A percentile compares a stretch with the other conserved stretches of the same genome.
phyloP scores from a whole-genome alignment of 225 moss, liverwort and hornwort species.

The Rhytidiadelphus loreus region DNA sequence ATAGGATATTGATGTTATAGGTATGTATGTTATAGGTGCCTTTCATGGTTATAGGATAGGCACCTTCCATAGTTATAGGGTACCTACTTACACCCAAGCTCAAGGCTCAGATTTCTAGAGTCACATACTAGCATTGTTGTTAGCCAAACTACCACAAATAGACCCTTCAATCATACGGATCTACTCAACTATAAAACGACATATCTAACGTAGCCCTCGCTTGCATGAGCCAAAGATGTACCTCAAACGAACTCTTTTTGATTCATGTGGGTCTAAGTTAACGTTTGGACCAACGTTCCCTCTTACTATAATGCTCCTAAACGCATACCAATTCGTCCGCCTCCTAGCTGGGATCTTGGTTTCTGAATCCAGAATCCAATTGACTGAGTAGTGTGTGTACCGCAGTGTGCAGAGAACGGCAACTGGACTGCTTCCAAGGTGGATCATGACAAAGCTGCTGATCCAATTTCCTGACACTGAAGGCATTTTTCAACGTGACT shows the following conservation, averaged over 20 bases:
- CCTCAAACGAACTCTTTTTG: neutral
- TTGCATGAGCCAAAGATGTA: neutral
- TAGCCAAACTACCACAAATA: no score
- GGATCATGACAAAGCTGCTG: neutral
- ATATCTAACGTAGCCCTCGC: no score
- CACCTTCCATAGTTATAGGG: no score
- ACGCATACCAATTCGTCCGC: neutral
- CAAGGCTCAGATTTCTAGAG: no score
- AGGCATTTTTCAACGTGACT: neutral
- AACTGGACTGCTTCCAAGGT: neutral
- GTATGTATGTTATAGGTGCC: no score
- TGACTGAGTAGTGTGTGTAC: neutral
- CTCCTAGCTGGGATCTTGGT: neutral
- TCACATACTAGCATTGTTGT: no score
- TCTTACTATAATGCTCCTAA: neutral
- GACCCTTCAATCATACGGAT: neutral
- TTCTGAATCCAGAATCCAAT: neutral
- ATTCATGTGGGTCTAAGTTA: neutral
- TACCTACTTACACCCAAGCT: no score
- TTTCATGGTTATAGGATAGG: no score
- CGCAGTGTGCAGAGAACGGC: neutral
- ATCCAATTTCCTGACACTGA: neutral
- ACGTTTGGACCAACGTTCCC: neutral
- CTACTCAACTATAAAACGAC: neutral
- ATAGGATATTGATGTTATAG: no score